Evolutionary conservation across 495 filamentous ascomycete genomes (phyloP), one percentile per base, ranked within the genome.

Genomic region (Penicillium canescens): DNA sequence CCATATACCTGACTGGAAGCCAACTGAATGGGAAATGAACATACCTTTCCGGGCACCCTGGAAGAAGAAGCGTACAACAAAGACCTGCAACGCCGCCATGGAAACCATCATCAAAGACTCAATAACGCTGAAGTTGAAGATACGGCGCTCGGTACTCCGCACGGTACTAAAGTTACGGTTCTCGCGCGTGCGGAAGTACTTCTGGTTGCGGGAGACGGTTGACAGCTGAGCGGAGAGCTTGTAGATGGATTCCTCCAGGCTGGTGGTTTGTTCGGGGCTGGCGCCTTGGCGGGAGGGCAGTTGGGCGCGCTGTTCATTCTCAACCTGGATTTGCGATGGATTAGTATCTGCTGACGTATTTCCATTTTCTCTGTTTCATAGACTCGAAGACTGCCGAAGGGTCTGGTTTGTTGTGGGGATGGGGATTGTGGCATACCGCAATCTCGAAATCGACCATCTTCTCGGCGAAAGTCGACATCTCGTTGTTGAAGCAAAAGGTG

Each of bases 401-500:
- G 21, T 28, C 20, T 37, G 39, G 44, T 39, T 49, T 23, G 16
- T 47, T 28, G 23, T 38, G 21, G 41, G 16, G 16, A n/a, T 28
- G 37, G 44, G 39, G 41, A 14, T 46, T 28, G 45, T 11, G 34
- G 74, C 88, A 55, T 77, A 97, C 94, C 59, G 94, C 82, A 68
- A 99, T 96, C 76, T 99, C 95, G 66, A 99, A 98, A 68, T 99
- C 94, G 47, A 99, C 92, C 74, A 93, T 86, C 74, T 99, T 99
- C 77, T 99, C 95, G 20, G 93, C 86, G 63, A 94, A 96, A 3
- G 93, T 98, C 61, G 89, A 94, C 89, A 98, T 96, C 63, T 96
- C 90, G 63, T 98, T 99, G 75, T 94, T 87, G 78, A 99, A 98
- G 82, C 95, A 99, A 73, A 98, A 97, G 50, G 83, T 83, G 74